Evolutionary conservation across 2,329 filamentous ascomycete genomes (phyloP).

Genomic region (Davidsoniella virescens): DNA sequence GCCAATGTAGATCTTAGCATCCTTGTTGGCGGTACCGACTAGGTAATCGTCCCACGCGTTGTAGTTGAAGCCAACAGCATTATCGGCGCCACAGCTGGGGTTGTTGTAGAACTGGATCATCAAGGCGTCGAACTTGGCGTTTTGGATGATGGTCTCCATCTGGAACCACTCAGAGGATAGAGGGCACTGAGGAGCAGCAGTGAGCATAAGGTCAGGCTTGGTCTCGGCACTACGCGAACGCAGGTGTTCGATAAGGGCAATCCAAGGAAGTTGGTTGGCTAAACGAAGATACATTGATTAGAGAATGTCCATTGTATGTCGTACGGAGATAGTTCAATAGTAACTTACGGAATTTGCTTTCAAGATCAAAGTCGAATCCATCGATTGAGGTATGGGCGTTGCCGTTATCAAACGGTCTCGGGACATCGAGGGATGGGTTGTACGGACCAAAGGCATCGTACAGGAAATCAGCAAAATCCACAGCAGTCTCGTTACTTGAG

Average conservation of each 20-base stretch:
- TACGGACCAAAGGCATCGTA: constrained; percentile 25
- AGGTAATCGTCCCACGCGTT: constrained; percentile 25
- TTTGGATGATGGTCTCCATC: constrained; percentile 24
- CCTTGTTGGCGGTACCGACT: constrained; percentile 21
- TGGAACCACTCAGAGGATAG: constrained; percentile 17
- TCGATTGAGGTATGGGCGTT: constrained; percentile 20
- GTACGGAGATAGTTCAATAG: background rate
- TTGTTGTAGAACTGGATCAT: constrained; percentile 37
- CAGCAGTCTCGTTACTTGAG: constrained; percentile 18
- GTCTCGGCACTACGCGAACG: constrained; percentile 18
- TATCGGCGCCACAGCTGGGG: constrained; percentile 18
- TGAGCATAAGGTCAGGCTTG: constrained; percentile 21
- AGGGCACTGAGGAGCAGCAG: constrained; percentile 30
- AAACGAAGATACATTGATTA: background rate
- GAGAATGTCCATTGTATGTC: background rate
- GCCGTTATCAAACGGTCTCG: constrained; percentile 23
- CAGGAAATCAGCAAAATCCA: constrained; percentile 24
- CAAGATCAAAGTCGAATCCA: constrained; percentile 29
- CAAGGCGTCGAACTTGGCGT: constrained; percentile 26
- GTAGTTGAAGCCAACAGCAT: constrained; percentile 26
- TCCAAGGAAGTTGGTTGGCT: constrained; percentile 22
- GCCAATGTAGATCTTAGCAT: constrained; percentile 30
- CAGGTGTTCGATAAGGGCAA: constrained; percentile 24
- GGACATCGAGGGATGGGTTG: constrained; percentile 18
- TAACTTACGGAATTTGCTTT: constrained; percentile 20